A percentile compares a stretch with the other conserved stretches of the same genome.
phyloP scores from a whole-genome alignment of 805 yeast species.

The Vanderwaltozyma yarrowii region DNA sequence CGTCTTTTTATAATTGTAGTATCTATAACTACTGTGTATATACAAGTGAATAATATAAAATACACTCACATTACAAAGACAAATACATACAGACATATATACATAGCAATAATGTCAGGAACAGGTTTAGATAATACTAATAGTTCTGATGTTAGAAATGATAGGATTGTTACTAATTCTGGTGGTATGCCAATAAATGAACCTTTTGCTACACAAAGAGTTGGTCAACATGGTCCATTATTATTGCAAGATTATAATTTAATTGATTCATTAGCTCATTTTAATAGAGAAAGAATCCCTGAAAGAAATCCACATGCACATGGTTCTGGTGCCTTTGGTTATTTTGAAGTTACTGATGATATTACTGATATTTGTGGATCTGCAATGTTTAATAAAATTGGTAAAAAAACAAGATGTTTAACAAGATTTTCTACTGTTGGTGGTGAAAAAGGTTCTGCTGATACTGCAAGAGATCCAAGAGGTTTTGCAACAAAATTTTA shows the following conservation, averaged over 20 bases:
- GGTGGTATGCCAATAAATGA: conserved; percentile 71
- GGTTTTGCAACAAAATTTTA: conserved; percentile 57
- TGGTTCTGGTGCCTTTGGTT: conserved; percentile 87
- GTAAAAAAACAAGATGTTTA: conserved; percentile 65
- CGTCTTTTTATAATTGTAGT: too few relatives aligned
- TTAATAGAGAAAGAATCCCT: conserved; percentile 83
- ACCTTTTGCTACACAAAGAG: conserved; percentile 20
- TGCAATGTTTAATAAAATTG: conserved; percentile 52
- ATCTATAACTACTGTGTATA: too few relatives aligned
- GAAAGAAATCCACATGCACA: conserved; percentile 92
- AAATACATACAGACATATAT: neutral
- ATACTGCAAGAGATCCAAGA: conserved; percentile 59
- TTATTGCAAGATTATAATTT: conserved; percentile 73
- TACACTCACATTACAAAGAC: too few relatives aligned
- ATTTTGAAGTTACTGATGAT: conserved; percentile 80
- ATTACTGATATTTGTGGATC: conserved; percentile 56
- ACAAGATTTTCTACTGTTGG: conserved; percentile 71
- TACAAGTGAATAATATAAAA: too few relatives aligned
- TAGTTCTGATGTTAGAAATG: conserved; percentile 21
- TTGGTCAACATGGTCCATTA: conserved; percentile 50
- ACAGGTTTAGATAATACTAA: conserved; percentile 18
- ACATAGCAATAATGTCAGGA: conserved; percentile 12
- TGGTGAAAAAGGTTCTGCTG: conserved; percentile 59
- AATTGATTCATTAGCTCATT: conserved; percentile 75
- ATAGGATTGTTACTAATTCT: conserved; percentile 57